A percentile compares a stretch with the other conserved stretches of the same genome.
phyloP scores from a whole-genome alignment of 805 yeast genomes.

The Brettanomyces custersianus region DNA sequence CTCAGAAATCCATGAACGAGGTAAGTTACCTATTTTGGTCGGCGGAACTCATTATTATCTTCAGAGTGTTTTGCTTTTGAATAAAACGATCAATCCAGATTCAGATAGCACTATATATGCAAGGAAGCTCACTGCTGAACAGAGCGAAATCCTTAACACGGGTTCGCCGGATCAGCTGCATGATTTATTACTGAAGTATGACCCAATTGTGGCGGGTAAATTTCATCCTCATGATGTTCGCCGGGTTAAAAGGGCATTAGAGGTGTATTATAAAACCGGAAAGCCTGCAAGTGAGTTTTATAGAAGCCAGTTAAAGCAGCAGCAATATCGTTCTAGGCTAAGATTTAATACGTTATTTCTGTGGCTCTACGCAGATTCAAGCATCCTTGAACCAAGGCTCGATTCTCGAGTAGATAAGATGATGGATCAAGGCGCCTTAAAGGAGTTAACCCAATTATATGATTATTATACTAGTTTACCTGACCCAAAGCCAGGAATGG shows the following conservation, averaged over 20 bases:
- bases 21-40: constrained; percentile 77
- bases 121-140: constrained; percentile 18
- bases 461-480: constrained; percentile 28
- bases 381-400: constrained; percentile 48
- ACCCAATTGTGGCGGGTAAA: constrained; percentile 66
- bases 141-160: constrained; percentile 42
- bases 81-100: constrained; percentile 42
- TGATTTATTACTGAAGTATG: constrained; percentile 39
- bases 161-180: constrained; percentile 45
- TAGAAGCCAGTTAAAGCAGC: constrained; percentile 39
- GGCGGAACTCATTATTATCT: constrained; percentile 96
- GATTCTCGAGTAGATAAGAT: constrained; percentile 78
- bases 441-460: constrained; percentile 60
- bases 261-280: constrained; percentile 64
- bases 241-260: constrained; percentile 71
- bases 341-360: constrained; percentile 57
- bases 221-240: constrained; percentile 90
- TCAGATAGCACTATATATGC: constrained; percentile 6
- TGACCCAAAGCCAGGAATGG: constrained; percentile 31
- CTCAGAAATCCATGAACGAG: constrained; percentile 52
- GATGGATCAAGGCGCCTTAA: constrained; percentile 60
- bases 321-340: constrained; percentile 35
- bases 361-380: constrained; percentile 73
- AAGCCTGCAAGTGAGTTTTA: constrained; percentile 64
- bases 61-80: constrained; percentile 65